Conservation (phyloP, 805 yeast species). For the Yarrowia sp. region DNA sequence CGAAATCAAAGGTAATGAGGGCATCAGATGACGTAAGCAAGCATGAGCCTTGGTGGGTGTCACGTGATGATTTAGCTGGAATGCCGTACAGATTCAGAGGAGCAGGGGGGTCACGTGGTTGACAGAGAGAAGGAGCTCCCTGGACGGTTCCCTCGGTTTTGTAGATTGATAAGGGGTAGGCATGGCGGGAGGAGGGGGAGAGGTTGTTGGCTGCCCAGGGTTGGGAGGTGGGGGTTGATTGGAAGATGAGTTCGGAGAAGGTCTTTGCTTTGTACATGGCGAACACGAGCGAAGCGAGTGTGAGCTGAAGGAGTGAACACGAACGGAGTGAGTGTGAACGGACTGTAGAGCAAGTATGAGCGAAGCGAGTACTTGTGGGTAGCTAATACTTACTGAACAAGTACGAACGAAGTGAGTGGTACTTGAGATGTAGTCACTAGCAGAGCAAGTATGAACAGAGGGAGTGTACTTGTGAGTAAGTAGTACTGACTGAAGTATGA, state of each 20-base stretch:
- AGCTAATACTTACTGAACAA: background rate
- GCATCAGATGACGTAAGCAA: background rate
- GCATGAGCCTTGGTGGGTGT: background rate
- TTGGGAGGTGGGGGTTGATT: background rate
- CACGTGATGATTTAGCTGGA: background rate
- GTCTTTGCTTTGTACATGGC: slow-evolving; percentile 12
- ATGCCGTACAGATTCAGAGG: background rate
- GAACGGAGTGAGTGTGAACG: background rate
- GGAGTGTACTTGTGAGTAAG: background rate
- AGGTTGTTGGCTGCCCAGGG: slow-evolving; percentile 2
- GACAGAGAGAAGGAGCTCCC: background rate
- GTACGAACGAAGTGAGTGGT: background rate
- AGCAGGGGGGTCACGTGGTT: background rate
- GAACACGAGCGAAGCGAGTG: background rate
- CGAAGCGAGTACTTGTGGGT: background rate
- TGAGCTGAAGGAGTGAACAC: background rate
- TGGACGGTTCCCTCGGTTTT: background rate
- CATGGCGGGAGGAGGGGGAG: background rate
- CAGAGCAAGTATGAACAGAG: background rate
- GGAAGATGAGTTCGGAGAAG: slow-evolving; percentile 10
- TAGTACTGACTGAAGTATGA: background rate
- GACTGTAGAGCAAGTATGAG: background rate
- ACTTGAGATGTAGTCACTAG: background rate
- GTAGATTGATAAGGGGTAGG: background rate
- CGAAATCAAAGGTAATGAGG: background rate